A percentile compares a stretch with the other conserved stretches of the same genome.
Evolutionary conservation across 352 stramenopile species (phyloP).

Genomic region (Globisporangium cystogenes): DNA sequence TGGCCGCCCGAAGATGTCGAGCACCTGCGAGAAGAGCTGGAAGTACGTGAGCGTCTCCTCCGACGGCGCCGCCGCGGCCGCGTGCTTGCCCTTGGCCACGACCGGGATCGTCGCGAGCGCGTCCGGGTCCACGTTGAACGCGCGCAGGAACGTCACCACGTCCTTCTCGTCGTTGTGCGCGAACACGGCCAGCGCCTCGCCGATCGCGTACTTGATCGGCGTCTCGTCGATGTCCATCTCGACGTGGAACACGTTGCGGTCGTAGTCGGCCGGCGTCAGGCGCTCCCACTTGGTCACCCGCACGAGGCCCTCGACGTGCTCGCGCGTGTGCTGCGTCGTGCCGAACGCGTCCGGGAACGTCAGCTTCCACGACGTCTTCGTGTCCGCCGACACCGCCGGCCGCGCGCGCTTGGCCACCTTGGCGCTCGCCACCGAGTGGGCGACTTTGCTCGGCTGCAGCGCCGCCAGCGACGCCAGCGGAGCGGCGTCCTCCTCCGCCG

Average conservation of each 20-base stretch:
- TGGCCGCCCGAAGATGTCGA: slow-evolving; percentile 79
- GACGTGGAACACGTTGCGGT: slow-evolving; percentile 83
- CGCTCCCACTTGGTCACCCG: slow-evolving; percentile 74
- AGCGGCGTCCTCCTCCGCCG: slow-evolving; percentile 5
- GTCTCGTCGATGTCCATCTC: slow-evolving; percentile 84
- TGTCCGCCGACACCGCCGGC: slow-evolving; percentile 36
- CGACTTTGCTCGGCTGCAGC: slow-evolving; percentile 53
- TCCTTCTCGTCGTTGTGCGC: slow-evolving; percentile 76
- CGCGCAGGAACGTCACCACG: slow-evolving; percentile 63
- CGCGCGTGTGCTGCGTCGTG: slow-evolving; percentile 42
- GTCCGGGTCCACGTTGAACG: slow-evolving; percentile 62
- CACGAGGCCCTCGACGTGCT: slow-evolving; percentile 69
- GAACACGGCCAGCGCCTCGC: slow-evolving; percentile 80
- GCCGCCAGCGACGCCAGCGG: slow-evolving; percentile 21
- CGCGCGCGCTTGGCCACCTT: slow-evolving; percentile 35
- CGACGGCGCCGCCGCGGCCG: slow-evolving; percentile 14
- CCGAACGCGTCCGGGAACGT: slow-evolving; percentile 58
- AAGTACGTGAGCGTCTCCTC: slow-evolving; percentile 75
- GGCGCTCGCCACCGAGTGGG: slow-evolving; percentile 23
- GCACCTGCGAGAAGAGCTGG: slow-evolving; percentile 76
- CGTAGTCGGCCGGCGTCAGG: slow-evolving; percentile 75
- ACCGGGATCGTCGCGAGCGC: slow-evolving; percentile 64
- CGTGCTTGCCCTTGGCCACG: slow-evolving; percentile 47
- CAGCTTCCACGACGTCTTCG: slow-evolving; percentile 58
- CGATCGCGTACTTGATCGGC: slow-evolving; percentile 80